Conservation (phyloP, 208 protist species). For the Vickermania ingenoplastis region DNA sequence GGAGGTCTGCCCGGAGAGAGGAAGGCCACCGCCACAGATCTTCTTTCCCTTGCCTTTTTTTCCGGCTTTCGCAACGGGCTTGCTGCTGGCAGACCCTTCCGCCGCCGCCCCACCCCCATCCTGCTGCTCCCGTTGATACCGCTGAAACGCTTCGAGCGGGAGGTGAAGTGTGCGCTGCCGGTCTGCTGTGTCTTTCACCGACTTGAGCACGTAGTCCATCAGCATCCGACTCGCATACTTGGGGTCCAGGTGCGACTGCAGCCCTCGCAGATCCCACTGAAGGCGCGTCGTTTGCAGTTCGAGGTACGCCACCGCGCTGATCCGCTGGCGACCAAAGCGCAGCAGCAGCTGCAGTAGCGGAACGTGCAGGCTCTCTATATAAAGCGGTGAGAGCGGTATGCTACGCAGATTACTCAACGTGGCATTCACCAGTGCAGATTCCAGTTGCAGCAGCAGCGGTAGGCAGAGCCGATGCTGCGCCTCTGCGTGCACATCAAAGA, state of each 20-base stretch:
- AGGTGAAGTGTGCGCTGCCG: conserved; percentile 60
- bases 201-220: conserved; percentile 66
- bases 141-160: conserved; percentile 8
- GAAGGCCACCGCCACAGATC: too few relatives aligned
- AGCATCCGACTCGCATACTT: conserved; percentile 42
- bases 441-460: conserved; percentile 53
- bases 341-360: conserved; percentile 72
- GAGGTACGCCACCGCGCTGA: conserved; percentile 38
- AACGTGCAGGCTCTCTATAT: conserved; percentile 69
- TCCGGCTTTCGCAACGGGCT: not conserved
- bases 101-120: not conserved
- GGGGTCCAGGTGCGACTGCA: conserved; percentile 61
- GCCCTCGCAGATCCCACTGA: conserved; percentile 48
- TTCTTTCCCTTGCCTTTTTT: too few relatives aligned
- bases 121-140: not conserved
- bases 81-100: not conserved
- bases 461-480: conserved; percentile 47
- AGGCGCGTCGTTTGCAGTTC: conserved; percentile 61
- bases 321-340: conserved; percentile 53
- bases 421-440: conserved; percentile 42
- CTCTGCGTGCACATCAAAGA: conserved; percentile 44
- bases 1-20: not conserved
- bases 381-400: conserved; percentile 56
- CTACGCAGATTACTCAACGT: conserved; percentile 29
- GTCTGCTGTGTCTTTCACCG: conserved; percentile 39